A percentile compares a stretch with the other conserved stretches of the same genome.
These are phyloP conservation scores for Aspergillus sclerotiicarbonarius DNA, from an alignment of 495 filamentous ascomycete genomes.

Conservation along the genomic window DNA sequence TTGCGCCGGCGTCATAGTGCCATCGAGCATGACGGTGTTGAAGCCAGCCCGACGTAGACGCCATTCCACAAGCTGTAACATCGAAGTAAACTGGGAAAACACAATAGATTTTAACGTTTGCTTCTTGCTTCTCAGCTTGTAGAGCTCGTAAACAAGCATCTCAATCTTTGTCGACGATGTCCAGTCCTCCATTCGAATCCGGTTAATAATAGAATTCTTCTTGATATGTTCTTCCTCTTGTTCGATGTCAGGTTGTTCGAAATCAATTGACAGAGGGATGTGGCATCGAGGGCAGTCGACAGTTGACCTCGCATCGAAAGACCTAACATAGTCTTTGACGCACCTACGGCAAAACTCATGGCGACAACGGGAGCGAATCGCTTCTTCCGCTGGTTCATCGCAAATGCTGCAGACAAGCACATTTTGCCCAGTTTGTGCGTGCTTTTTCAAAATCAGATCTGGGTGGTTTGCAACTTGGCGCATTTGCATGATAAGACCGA, in stretches of 20 bases:
- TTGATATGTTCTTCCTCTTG: slow-evolving; percentile 80
- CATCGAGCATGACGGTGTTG: slow-evolving; percentile 95
- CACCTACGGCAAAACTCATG: slow-evolving; percentile 95
- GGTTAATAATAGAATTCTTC: slow-evolving; percentile 94
- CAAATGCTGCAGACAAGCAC: slow-evolving; percentile 89
- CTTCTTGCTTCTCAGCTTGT: slow-evolving; percentile 82
- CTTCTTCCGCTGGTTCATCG: slow-evolving; percentile 92
- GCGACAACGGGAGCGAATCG: slow-evolving; percentile 84
- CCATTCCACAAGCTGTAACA: slow-evolving; percentile 87
- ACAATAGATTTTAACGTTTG: slow-evolving; percentile 86
- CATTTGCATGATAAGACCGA: slow-evolving; percentile 95
- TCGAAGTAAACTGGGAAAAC: slow-evolving; percentile 70
- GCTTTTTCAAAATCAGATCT: slow-evolving; percentile 87
- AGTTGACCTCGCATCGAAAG: slow-evolving; percentile 57
- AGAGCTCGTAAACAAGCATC: slow-evolving; percentile 88
- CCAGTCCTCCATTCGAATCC: slow-evolving; percentile 97
- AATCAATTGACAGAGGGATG: slow-evolving; percentile 81
- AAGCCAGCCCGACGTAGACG: slow-evolving; percentile 90
- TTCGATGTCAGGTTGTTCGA: slow-evolving; percentile 90
- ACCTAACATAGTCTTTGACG: slow-evolving; percentile 76
- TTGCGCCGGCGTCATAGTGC: slow-evolving; percentile 90
- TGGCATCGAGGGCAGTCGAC: slow-evolving; percentile 92
- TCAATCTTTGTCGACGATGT: slow-evolving; percentile 98
- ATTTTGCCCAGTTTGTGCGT: slow-evolving; percentile 81
- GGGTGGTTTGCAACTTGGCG: slow-evolving; percentile 95